phyloP scores from a whole-genome alignment of 1,284 basidiomycete species.

The Serendipita sp. region DNA sequence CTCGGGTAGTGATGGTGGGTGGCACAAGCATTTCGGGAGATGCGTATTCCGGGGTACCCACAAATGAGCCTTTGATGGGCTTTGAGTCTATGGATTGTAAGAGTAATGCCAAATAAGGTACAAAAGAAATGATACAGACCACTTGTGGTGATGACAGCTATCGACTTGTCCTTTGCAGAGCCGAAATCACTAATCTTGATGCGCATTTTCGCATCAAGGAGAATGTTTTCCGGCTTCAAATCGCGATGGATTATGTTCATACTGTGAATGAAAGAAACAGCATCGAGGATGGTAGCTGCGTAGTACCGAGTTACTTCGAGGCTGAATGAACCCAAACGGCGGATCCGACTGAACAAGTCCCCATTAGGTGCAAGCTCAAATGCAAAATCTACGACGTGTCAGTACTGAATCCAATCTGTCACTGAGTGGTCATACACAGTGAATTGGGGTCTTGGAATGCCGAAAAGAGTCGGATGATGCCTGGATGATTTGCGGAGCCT shows the following conservation, averaged over 20 bases:
- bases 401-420: neutral
- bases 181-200: slow-evolving; percentile 97
- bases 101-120: slow-evolving; percentile 13
- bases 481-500: slow-evolving; percentile 41
- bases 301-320: slow-evolving; percentile 65
- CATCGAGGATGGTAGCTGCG: slow-evolving; percentile 76
- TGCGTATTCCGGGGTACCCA: slow-evolving; percentile 94
- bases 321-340: slow-evolving; percentile 69
- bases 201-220: slow-evolving; percentile 72
- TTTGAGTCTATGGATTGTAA: slow-evolving; percentile 12
- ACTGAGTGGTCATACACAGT: slow-evolving; percentile 39
- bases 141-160: slow-evolving; percentile 34
- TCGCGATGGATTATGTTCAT: slow-evolving; percentile 84
- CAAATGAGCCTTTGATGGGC: slow-evolving; percentile 47
- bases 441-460: slow-evolving; percentile 77
- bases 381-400: slow-evolving; percentile 59
- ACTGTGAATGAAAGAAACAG: slow-evolving; percentile 78
- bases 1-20: slow-evolving; percentile 47
- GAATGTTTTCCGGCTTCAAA: slow-evolving; percentile 85
- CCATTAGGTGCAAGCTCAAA: slow-evolving; percentile 83
- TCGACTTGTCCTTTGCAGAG: slow-evolving; percentile 68
- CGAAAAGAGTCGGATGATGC: slow-evolving; percentile 66
- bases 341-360: slow-evolving; percentile 71
- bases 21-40: slow-evolving; percentile 75
- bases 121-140: slow-evolving; percentile 17